Evolutionary conservation across 164 flowering plant genomes (phyloP), one percentile per base, ranked within the genome.

Genomic region (Sedum album): DNA sequence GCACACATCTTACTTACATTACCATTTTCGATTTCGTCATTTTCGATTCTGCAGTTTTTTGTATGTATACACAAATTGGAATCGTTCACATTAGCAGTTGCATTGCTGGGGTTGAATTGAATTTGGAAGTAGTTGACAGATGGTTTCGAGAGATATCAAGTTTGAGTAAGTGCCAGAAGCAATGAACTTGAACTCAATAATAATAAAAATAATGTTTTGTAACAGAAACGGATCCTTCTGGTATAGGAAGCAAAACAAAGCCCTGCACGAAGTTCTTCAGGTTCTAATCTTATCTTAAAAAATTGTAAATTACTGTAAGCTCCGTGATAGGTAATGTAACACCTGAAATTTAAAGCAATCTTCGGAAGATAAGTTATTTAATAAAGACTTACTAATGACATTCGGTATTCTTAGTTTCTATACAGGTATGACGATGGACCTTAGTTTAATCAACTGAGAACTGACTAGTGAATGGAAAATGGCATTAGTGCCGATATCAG

Each of bases 251-350:
- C 97, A 93, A 93, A 93, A 89, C 97, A 80, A 93, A 91, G 98
- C 97, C 98, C 76, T 93, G 98, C 97, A 93, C 93, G 80, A 93
- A 93, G 87, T 93, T 93, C 91, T 93, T 91, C 98, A 93, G 98
- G 98, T 93, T 89, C 84, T 88, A 84, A 89, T 89, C 82, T 77
- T 84, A 88, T 67, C 77, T 57, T 2, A 11, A 57, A 57, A 28
- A 55, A 5, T 55, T 4, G n/a, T 9, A 13, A 21, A 21, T 10
- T 26, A 14, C 33, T 57, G 8, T 23, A 51, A 5, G 33, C 31
- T 26, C 3, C 14, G 33, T 26, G n/a, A 28, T 13, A 13, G 4
- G 14, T 26, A 26, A 10, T 57, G 6, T 57, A 26, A 57, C 48
- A 4, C 48, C 17, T 18, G 15, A 13, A 5, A 44, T 17, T 14